Evolutionary conservation across 495 filamentous ascomycete species (phyloP), one percentile per base, ranked within the genome.

Genomic region (Staphylotrichum longicolle): DNA sequence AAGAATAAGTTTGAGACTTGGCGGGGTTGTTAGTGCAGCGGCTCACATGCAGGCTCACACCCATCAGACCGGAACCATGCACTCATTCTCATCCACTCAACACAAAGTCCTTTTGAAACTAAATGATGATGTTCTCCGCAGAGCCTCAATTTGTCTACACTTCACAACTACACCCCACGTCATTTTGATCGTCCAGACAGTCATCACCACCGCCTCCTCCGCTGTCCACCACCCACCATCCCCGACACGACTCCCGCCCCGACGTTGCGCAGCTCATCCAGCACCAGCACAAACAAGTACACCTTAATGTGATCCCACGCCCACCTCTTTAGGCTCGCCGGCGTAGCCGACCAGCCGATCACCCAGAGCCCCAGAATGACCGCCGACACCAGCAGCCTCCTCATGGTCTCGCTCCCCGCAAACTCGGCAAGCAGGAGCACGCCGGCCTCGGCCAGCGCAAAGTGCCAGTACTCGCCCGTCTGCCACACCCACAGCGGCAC

Each of bases 231-330:
- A 33, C 39, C 27, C 7, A 7, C 39, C 9, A 4, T 32, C 5
- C 53, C 53, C 5, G 11, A 12, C 32, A 51, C 11, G 14, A 20
- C 53, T 2, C 51, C 51, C 1, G 8, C 35, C 12, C 34, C 51
- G 2, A 53, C 33, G n/a, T 41, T 53, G 41, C 55, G 34, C 44
- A 66, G 15, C 64, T 66, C 64, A 48, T 66, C 61, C 44, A 66
- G 50, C 27, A 66, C 41, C 48, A 66, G 9, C 14, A 60, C 33
- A 58, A 66, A 66, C 55, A 66, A 32, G 40, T 62, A 63, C 30
- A 33, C 54, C 63, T 63, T 66, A 15, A 61, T 54, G n/a, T 64
- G 61, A n/a, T 61, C 57, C 65, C 65, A 67, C 32, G 61, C 61
- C 65, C 65, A 67, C 3, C 42, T 41, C 53, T 67, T 67, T 14